Conservation (phyloP, 768 basidiomycete species). For the Leccinum olivaceopallidum region DNA sequence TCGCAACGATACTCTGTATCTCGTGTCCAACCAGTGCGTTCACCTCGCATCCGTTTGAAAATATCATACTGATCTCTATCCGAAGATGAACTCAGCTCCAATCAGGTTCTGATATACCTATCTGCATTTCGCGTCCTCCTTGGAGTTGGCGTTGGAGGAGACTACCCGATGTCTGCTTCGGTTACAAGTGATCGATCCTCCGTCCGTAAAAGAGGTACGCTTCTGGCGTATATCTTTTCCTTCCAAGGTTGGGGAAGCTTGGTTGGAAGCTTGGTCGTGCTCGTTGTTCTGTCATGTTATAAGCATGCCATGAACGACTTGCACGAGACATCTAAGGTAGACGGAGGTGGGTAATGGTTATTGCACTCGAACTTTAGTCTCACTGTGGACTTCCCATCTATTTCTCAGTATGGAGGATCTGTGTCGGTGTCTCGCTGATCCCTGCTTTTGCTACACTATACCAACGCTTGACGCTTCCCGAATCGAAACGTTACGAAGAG, state of each 20-base stretch:
- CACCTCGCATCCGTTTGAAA: neutral
- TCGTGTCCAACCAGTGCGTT: constrained; percentile 58
- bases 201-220: constrained; percentile 64
- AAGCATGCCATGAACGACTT: constrained; percentile 60
- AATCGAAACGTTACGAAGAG: constrained; percentile 57
- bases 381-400: neutral
- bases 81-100: constrained; percentile 51
- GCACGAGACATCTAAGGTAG: constrained; percentile 61
- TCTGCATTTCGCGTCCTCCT: constrained; percentile 68
- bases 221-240: constrained; percentile 76
- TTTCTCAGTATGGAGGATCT: constrained; percentile 67
- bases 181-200: constrained; percentile 67
- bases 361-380: neutral
- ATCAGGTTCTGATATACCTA: constrained; percentile 59
- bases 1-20: constrained; percentile 71
- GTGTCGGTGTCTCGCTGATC: constrained; percentile 70
- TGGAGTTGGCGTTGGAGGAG: constrained; percentile 78
- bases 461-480: constrained; percentile 71
- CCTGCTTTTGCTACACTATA: constrained; percentile 77
- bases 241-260: constrained; percentile 81
- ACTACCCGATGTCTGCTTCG: constrained; percentile 77
- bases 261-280: constrained; percentile 58
- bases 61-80: constrained; percentile 2
- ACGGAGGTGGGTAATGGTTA: constrained; percentile 52
- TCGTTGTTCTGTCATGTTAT: constrained; percentile 66